A percentile compares a stretch with the other conserved stretches of the same genome.
phyloP scores from a whole-genome alignment of 164 flowering plant genomes.

The Chimonanthus praecox region DNA sequence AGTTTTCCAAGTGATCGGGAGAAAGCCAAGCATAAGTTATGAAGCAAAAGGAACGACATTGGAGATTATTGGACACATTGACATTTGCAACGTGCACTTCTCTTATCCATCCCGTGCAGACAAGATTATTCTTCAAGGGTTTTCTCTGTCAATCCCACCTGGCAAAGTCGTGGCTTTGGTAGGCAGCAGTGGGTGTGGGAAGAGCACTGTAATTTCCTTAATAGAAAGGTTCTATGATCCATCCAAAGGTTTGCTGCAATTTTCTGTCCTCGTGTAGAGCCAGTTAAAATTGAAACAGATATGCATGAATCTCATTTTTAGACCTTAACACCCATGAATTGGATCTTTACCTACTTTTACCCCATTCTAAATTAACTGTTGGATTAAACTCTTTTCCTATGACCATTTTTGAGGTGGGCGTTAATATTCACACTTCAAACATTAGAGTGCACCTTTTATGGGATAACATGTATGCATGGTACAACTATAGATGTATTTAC shows the following conservation, averaged over 20 bases:
- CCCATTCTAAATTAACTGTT: too few relatives aligned
- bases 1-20: slow-evolving; percentile 50
- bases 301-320: not conserved
- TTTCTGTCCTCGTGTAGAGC: not conserved
- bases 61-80: slow-evolving; percentile 37
- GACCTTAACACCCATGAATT: too few relatives aligned
- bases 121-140: slow-evolving; percentile 42
- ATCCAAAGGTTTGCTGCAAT: slow-evolving; percentile 29
- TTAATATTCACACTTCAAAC: not conserved
- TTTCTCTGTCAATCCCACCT: slow-evolving; percentile 55
- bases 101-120: slow-evolving; percentile 60
- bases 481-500: not conserved
- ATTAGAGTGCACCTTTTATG: not conserved
- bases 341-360: too few relatives aligned
- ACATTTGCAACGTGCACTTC: slow-evolving; percentile 38
- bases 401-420: too few relatives aligned
- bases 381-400: too few relatives aligned
- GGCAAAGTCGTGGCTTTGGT: slow-evolving; percentile 68
- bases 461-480: not conserved
- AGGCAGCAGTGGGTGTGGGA: slow-evolving; percentile 75
- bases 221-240: slow-evolving; percentile 63
- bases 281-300: not conserved
- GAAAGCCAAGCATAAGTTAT: slow-evolving; percentile 34
- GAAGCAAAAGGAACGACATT: slow-evolving; percentile 28
- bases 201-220: slow-evolving; percentile 62